Evolutionary conservation across 768 basidiomycete species (phyloP), one percentile per base, ranked within the genome.

Genomic region (Termitomyces sp.): DNA sequence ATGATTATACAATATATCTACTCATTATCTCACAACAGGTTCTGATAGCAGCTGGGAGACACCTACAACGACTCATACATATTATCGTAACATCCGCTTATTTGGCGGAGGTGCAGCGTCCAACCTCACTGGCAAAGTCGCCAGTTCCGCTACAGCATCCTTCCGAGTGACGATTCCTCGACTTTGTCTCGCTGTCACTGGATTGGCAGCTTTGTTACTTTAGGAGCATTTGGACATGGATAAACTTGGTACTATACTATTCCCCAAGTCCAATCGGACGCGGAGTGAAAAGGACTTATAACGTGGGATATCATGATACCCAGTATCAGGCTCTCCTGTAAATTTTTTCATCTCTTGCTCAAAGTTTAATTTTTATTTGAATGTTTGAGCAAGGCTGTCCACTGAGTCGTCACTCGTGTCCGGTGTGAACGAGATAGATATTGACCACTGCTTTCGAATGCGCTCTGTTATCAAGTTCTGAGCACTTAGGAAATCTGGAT

Each of bases 41-140:
- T 76, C 77, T 56, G 88, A 94, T 63, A 54, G 71, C 4, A 78
- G 78, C 35, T 94, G 87, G 88, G 86, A 87, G 22, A 84, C 89
- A 0, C 80, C 86, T 5, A 68, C 75, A 4, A 80, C 79, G 1
- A 82, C 84, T 6, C 80, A 87, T 63, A 84, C 85, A 1, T 93
- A 88, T 67, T 93, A 80, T 74, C 83, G 88, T 58, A 87, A 91
- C 67, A 74, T 93, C 53, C 74, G 75, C 45, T 68, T 90, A 35
- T 90, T 79, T 77, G 86, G 78, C 21, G 75, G 81, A 56, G 75
- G 73, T 0, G 59, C 70, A 5, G 65, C 81, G 2, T 84, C 84
- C 3, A 82, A 72, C 35, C 67, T 79, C 24, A 72, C 72, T 22
- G 76, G 77, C 1, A 45, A 63, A 30, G 43, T 54, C 4, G 71